A percentile compares a stretch with the other conserved stretches of the same genome.
phyloP scores from a whole-genome alignment of 1,284 basidiomycete species.

The Schizopora paradoxa region DNA sequence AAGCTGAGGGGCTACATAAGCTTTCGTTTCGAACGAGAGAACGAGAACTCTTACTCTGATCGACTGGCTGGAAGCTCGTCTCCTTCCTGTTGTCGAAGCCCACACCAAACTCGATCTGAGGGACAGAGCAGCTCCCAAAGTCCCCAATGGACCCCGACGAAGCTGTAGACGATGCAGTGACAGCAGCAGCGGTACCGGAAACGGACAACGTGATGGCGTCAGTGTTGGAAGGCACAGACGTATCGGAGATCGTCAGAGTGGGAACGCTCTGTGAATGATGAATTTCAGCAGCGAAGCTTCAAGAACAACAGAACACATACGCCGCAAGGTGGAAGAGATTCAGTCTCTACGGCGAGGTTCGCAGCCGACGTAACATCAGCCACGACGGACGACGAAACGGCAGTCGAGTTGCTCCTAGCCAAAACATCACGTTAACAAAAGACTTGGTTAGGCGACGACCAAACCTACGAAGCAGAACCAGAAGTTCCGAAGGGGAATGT shows the following conservation, averaged over 20 bases:
- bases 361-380: neutral
- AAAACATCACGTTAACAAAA: slow-evolving; percentile 18
- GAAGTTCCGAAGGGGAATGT: slow-evolving; percentile 41
- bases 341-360: neutral
- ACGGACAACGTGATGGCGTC: slow-evolving; percentile 5
- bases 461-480: slow-evolving; percentile 24
- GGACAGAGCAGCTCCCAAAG: slow-evolving; percentile 53
- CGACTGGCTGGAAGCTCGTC: slow-evolving; percentile 47
- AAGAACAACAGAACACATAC: slow-evolving; percentile 19
- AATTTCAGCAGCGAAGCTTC: slow-evolving; percentile 4
- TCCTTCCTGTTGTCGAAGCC: slow-evolving; percentile 57
- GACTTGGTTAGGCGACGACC: too few relatives aligned
- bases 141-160: slow-evolving; percentile 33
- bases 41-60: slow-evolving; percentile 30
- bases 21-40: slow-evolving; percentile 17
- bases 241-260: slow-evolving; percentile 11
- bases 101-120: slow-evolving; percentile 53
- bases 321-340: neutral
- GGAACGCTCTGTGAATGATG: too few relatives aligned
- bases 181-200: slow-evolving; percentile 18
- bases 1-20: slow-evolving; percentile 31
- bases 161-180: slow-evolving; percentile 22
- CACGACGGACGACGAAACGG: neutral
- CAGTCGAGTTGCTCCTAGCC: neutral
- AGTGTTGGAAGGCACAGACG: slow-evolving; percentile 15